These are phyloP conservation scores for Candida broadrunensis DNA, from an alignment of 805 yeast genomes.

Conservation along the genomic window DNA sequence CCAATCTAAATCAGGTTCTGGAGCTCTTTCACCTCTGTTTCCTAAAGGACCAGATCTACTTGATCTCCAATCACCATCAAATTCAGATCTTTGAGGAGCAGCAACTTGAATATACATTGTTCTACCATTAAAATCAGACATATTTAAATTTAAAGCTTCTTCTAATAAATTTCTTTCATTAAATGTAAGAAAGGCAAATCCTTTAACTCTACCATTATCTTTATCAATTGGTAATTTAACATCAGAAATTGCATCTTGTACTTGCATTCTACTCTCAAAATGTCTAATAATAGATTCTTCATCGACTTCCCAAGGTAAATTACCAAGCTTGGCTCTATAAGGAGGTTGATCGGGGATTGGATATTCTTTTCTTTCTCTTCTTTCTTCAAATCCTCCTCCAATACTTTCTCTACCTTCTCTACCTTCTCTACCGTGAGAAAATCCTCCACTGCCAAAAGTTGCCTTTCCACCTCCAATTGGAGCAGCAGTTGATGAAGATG, in stretches of 20 bases:
- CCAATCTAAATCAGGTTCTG: slow-evolving; percentile 48
- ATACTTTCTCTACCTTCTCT: slow-evolving; percentile 31
- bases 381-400: slow-evolving; percentile 26
- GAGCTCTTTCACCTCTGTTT: slow-evolving; percentile 21
- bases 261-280: slow-evolving; percentile 56
- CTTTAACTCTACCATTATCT: slow-evolving; percentile 58
- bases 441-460: slow-evolving; percentile 31
- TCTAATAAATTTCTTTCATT: slow-evolving; percentile 44
- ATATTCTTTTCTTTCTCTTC: slow-evolving; percentile 59
- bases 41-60: slow-evolving; percentile 23
- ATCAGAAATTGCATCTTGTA: slow-evolving; percentile 50
- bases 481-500: slow-evolving; percentile 26
- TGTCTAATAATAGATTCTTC: slow-evolving; percentile 65
- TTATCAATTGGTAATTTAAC: slow-evolving; percentile 72
- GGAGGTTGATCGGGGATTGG: slow-evolving; percentile 94
- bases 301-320: slow-evolving; percentile 76
- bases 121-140: slow-evolving; percentile 46
- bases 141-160: slow-evolving; percentile 47
- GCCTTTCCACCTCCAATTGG: slow-evolving; percentile 24
- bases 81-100: slow-evolving; percentile 50
- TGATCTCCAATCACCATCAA: slow-evolving; percentile 47
- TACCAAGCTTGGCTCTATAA: slow-evolving; percentile 82
- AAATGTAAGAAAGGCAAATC: slow-evolving; percentile 55
- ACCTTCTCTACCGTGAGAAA: slow-evolving; percentile 1
- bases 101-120: slow-evolving; percentile 55